Conservation (phyloP, 2,329 filamentous ascomycete species). For the Xylariaceae sp. region DNA sequence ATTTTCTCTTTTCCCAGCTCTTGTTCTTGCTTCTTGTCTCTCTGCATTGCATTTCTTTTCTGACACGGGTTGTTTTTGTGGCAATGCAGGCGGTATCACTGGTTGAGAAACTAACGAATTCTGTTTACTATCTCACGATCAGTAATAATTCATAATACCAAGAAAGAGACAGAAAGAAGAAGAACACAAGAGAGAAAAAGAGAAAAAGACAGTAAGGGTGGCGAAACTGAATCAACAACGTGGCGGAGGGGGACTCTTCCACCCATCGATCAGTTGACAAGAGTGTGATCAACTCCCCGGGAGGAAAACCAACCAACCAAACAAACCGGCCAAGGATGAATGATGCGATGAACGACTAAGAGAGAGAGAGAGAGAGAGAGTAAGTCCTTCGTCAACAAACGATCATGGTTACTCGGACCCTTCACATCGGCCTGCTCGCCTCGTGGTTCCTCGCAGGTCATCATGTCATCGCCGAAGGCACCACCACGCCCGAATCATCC, state of each 20-base stretch:
- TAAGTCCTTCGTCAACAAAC: conserved; percentile 1
- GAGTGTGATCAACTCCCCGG: too few relatives aligned
- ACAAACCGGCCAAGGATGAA: not conserved
- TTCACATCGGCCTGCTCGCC: conserved; percentile 7
- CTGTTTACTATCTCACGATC: too few relatives aligned
- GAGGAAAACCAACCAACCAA: not conserved
- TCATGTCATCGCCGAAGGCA: conserved; percentile 3
- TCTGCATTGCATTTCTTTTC: too few relatives aligned
- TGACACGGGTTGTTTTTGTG: too few relatives aligned
- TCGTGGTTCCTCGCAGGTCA: conserved; percentile 9
- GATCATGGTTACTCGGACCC: conserved; percentile 13
- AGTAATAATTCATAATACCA: too few relatives aligned
- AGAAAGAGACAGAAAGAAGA: too few relatives aligned
- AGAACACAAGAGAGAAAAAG: too few relatives aligned
- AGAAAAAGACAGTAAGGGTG: not conserved
- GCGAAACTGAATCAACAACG: not conserved
- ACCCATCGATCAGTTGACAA: not conserved
- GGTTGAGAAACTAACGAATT: too few relatives aligned
- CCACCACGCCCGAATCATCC: not conserved
- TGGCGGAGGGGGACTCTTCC: too few relatives aligned
- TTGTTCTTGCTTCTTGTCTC: too few relatives aligned
- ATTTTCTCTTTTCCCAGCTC: too few relatives aligned
- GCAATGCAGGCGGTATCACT: too few relatives aligned
- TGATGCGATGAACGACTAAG: conserved; percentile 14
- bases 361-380: conserved; percentile 3